Conservation (phyloP, 495 filamentous ascomycete genomes). For the Friedmanniomyces endolithicus region DNA sequence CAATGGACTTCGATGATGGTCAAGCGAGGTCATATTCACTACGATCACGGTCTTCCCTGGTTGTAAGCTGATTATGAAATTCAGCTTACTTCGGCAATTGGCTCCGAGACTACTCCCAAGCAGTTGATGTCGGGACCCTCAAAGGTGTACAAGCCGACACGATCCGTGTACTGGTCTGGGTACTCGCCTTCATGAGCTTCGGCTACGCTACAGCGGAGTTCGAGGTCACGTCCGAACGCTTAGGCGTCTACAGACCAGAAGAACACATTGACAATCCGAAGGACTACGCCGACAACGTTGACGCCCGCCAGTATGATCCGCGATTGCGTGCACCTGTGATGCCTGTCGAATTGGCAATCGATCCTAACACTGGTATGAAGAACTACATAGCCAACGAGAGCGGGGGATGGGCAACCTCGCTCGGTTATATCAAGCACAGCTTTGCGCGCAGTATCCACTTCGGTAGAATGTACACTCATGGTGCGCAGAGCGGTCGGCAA, state of each 20-base stretch:
- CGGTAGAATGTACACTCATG: constrained; percentile 72
- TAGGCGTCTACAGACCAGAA: constrained; percentile 88
- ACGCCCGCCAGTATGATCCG: constrained; percentile 75
- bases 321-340: constrained; percentile 67
- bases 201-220: constrained; percentile 96
- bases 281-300: constrained; percentile 77
- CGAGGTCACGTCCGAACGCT: constrained; percentile 81
- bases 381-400: constrained; percentile 94
- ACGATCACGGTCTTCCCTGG: too few relatives aligned
- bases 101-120: constrained; percentile 55
- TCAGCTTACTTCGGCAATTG: constrained; percentile 38
- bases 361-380: constrained; percentile 81
- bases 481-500: constrained; percentile 57
- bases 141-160: constrained; percentile 81
- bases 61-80: too few relatives aligned
- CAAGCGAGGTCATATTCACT: constrained; percentile 80
- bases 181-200: constrained; percentile 82
- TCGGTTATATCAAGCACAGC: constrained; percentile 81
- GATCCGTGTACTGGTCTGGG: constrained; percentile 81
- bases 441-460: constrained; percentile 78
- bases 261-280: constrained; percentile 70
- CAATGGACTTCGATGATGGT: constrained; percentile 92
- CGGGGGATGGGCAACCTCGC: constrained; percentile 73
- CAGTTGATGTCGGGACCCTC: constrained; percentile 81
- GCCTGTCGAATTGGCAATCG: constrained; percentile 67